Conservation (phyloP, 2,329 filamentous ascomycete genomes). For the Penicillium sp. region DNA sequence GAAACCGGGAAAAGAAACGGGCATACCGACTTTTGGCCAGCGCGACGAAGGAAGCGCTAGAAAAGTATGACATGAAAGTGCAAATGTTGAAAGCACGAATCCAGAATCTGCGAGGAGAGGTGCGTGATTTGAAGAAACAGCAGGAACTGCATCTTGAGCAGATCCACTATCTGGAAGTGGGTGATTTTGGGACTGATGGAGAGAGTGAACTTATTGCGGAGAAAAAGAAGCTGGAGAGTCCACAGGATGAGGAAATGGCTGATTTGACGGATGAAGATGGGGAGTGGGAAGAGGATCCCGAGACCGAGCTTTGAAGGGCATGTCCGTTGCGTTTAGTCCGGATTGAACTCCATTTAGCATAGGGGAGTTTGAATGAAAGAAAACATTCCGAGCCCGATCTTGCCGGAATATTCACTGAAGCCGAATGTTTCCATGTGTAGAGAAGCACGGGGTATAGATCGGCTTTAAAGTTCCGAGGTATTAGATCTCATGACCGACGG, state of each 20-base stretch:
- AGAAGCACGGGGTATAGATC: constrained; percentile 5
- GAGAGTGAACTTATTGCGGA: neutral
- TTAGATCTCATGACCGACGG: constrained; percentile 13
- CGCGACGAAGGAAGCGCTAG: constrained; percentile 15
- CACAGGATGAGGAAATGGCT: neutral
- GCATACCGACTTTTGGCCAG: constrained; percentile 22
- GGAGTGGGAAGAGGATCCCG: neutral
- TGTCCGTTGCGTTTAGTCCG: neutral
- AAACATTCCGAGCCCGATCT: neutral
- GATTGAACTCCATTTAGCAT: neutral
- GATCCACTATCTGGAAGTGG: neutral
- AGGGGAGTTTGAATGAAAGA: neutral
- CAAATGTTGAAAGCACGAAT: neutral
- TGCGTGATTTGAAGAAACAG: neutral
- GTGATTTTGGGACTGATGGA: neutral
- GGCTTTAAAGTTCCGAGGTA: constrained; percentile 28
- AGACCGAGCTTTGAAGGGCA: neutral
- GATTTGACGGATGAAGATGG: neutral
- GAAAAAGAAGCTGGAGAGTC: neutral
- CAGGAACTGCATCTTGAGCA: neutral
- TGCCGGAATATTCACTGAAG: too few species aligned
- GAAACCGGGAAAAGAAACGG: constrained; percentile 18
- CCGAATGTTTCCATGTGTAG: neutral
- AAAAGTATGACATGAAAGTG: constrained; percentile 15
- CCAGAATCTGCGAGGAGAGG: neutral